Evolutionary conservation across 495 filamentous ascomycete species (phyloP).

Genomic region (Xylaria palmicola): DNA sequence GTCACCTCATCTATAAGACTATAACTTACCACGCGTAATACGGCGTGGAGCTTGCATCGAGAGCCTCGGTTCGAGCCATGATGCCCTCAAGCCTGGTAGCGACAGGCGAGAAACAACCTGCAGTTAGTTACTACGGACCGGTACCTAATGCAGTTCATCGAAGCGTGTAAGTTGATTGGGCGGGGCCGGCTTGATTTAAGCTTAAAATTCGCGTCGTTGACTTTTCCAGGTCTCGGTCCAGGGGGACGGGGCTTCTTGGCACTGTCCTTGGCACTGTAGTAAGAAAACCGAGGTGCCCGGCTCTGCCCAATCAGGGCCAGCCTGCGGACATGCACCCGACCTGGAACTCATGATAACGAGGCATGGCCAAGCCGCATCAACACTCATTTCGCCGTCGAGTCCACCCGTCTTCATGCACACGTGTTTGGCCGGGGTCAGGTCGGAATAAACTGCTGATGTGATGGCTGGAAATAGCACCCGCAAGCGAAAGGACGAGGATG

Average conservation of each 20-base stretch:
- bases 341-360: not conserved
- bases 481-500: constrained; percentile 3
- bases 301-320: not conserved
- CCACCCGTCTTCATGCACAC: constrained; percentile 6
- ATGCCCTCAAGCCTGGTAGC: too few relatives aligned
- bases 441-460: not conserved
- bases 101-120: too few relatives aligned
- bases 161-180: constrained; percentile 1
- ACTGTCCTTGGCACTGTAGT: constrained; percentile 1
- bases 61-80: too few relatives aligned
- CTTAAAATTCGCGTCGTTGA: constrained; percentile 9
- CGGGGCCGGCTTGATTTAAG: constrained; percentile 1
- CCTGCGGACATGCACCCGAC: not conserved
- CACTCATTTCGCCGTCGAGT: not conserved
- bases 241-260: too few relatives aligned
- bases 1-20: too few relatives aligned
- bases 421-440: not conserved
- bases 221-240: not conserved
- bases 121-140: too few relatives aligned
- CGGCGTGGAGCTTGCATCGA: too few relatives aligned
- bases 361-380: not conserved
- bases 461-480: constrained; percentile 7
- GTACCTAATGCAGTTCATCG: constrained; percentile 7
- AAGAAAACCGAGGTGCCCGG: not conserved
- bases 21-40: too few relatives aligned